Evolutionary conservation across 2,329 filamentous ascomycete species (phyloP), one percentile per base, ranked within the genome.

Genomic region (Pseudovirgaria hyperparasitica): DNA sequence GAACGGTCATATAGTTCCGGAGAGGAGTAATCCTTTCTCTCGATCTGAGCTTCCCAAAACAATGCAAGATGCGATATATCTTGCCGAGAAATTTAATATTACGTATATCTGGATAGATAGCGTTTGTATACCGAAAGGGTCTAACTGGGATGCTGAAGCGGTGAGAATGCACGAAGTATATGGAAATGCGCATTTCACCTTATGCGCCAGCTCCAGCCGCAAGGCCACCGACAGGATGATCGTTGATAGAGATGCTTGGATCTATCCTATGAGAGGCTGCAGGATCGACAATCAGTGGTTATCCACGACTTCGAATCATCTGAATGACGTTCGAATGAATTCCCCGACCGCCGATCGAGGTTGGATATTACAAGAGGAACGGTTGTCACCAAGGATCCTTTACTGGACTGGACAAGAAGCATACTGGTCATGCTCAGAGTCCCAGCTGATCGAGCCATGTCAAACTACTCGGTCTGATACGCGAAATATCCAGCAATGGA

Each of bases 361-460:
- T 15, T 35, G 29, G 32, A 32, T 27, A 15, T 26, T 35, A n/a
- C 32, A 35, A 24, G 32, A 35, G 23, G 29, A 35, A 16, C 28
- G 29, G 15, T 24, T 35, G 29, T 31, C 28, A 22, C 32, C 32
- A 21, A 19, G 32, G n/a, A 32, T 35, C 25, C 29, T 35, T 11
- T 35, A 35, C 14, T 15, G 30, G 6, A 27, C 29, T 8, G 30
- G 29, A 11, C 30, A 24, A 12, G 27, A 29, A 13, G 17, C 32
- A 5, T 16, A 35, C 25, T 35, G 32, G 32, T 32, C 29, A 22
- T 35, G 32, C 22, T 22, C 26, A 5, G 23, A 22, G 11, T 21
- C 16, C 16, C 19, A 32, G 9, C 22, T 27, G 22, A 22, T 29
- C 25, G 32, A 35, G 20, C n/a, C n/a, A n/a, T n/a, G n/a, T n/a